Percentiles rank a stretch among this genome's conserved stretches.
Conservation (phyloP, 768 basidiomycete species). For the Leccinum subtestaceum region DNA sequence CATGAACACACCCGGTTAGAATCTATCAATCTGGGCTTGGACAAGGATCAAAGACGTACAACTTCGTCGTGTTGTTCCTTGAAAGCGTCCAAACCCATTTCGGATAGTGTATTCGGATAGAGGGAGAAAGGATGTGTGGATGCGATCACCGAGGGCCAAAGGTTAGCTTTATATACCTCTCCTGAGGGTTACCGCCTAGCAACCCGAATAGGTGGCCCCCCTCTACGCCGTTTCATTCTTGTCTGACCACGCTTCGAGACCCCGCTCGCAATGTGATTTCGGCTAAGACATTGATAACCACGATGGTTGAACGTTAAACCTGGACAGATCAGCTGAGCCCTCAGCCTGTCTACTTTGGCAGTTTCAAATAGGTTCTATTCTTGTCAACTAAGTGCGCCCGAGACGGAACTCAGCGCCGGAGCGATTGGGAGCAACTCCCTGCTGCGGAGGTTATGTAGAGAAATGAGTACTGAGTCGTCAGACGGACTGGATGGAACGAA, state of each 20-base stretch:
- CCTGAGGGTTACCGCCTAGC: neutral
- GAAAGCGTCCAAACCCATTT: slow-evolving; percentile 16
- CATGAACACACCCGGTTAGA: neutral
- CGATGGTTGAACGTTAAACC: neutral
- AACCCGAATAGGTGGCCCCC: neutral
- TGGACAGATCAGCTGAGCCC: neutral
- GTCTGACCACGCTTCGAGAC: slow-evolving; percentile 12
- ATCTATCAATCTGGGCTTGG: neutral
- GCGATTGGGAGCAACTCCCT: neutral
- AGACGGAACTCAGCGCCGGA: neutral
- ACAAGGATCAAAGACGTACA: slow-evolving; percentile 3
- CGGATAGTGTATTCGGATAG: slow-evolving; percentile 1
- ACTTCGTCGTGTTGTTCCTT: neutral
- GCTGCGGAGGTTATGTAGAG: neutral
- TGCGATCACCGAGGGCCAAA: neutral
- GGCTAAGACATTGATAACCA: slow-evolving; percentile 22
- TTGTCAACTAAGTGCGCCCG: neutral
- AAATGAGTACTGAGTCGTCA: neutral
- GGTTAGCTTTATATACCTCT: neutral
- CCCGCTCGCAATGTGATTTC: slow-evolving; percentile 6
- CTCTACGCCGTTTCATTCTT: neutral
- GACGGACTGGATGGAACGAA: neutral
- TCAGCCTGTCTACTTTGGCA: slow-evolving; percentile 4
- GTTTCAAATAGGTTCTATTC: slow-evolving; percentile 5
- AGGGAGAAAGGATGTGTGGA: neutral